These are phyloP conservation scores for Thielaviopsis punctulata DNA, from an alignment of 2,329 filamentous ascomycete genomes.

Conservation along the genomic window DNA sequence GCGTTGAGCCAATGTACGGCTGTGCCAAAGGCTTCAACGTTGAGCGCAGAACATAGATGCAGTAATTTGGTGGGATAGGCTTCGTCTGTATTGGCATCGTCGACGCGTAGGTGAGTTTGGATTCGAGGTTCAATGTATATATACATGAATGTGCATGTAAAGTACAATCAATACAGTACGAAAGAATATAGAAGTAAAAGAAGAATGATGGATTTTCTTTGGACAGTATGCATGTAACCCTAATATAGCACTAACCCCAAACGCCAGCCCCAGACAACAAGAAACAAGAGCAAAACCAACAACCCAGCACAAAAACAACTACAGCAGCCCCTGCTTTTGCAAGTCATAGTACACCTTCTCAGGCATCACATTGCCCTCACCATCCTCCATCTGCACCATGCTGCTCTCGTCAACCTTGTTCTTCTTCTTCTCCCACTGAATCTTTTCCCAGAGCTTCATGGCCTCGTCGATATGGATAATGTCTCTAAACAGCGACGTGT, in stretches of 20 bases:
- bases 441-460: slow-evolving; percentile 77
- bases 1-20: slow-evolving; percentile 84
- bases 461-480: slow-evolving; percentile 89
- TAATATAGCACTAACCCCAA: too few relatives aligned
- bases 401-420: slow-evolving; percentile 60
- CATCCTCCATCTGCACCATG: slow-evolving; percentile 96
- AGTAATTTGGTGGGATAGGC: slow-evolving; percentile 75
- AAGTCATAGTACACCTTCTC: slow-evolving; percentile 96
- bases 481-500: slow-evolving; percentile 79
- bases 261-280: slow-evolving; percentile 6
- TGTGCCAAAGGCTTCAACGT: slow-evolving; percentile 43
- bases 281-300: background rate
- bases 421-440: slow-evolving; percentile 69
- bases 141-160: too few relatives aligned
- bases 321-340: slow-evolving; percentile 77
- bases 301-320: slow-evolving; percentile 15
- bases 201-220: background rate
- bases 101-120: background rate
- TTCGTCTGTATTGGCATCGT: slow-evolving; percentile 27
- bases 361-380: slow-evolving; percentile 94
- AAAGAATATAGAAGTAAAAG: background rate
- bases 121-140: too few relatives aligned
- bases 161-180: background rate
- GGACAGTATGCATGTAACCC: background rate
- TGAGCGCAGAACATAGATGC: slow-evolving; percentile 81